Evolutionary conservation across 176 grass and related monocot genomes (phyloP).

Genomic region (Triticum turgidum): DNA sequence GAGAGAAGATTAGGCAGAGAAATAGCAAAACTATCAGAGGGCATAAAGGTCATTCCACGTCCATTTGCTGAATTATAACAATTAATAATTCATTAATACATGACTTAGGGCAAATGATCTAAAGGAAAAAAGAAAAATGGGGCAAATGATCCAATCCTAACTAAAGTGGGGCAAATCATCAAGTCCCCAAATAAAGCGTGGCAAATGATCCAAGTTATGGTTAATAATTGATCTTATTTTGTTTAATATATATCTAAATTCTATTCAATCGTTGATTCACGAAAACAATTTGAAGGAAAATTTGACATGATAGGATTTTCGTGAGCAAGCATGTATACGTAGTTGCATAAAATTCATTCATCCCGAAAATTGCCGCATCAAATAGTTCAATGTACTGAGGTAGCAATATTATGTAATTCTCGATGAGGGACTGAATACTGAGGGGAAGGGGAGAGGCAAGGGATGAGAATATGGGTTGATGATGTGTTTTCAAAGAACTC

Average conservation of each 20-base stretch:
- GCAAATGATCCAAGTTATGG: background rate
- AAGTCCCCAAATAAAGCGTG: no score
- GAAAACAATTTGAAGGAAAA: background rate
- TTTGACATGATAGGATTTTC: background rate
- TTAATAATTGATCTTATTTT: background rate
- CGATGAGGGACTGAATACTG: background rate
- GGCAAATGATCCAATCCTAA: no score
- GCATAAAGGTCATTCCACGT: no score
- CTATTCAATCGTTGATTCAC: background rate
- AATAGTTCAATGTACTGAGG: background rate
- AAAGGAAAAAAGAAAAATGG: no score
- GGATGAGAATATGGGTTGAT: background rate
- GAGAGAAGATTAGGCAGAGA: no score
- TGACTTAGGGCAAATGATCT: no score
- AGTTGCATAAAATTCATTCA: background rate
- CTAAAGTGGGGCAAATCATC: no score
- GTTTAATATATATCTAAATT: background rate
- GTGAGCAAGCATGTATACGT: background rate
- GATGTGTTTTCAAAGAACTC: conserved; percentile 14
- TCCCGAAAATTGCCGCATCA: background rate
- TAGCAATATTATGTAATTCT: conserved; percentile 11
- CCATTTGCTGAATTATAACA: no score
- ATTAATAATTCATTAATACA: no score
- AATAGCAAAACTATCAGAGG: no score
- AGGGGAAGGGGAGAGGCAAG: background rate